These are phyloP conservation scores for Candida fluviatilis DNA, from an alignment of 805 yeast species.

Conservation along the genomic window DNA sequence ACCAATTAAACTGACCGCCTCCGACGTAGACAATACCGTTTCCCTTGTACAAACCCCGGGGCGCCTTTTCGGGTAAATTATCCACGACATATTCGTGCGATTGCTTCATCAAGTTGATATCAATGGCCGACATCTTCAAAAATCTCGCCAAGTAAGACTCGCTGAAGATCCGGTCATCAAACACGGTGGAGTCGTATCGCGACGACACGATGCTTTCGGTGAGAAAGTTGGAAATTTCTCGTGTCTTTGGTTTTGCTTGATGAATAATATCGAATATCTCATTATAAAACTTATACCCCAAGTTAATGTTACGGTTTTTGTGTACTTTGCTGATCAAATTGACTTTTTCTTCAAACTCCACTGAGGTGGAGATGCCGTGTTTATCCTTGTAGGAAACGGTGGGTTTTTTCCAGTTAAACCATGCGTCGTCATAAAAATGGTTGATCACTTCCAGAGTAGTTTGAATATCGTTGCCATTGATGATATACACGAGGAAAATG, in stretches of 20 bases:
- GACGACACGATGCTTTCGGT: constrained; percentile 51
- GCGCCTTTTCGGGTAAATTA: constrained; percentile 40
- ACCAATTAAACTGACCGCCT: constrained; percentile 75
- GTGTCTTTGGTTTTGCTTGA: constrained; percentile 43
- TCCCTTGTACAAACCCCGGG: constrained; percentile 34
- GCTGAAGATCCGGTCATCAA: constrained; percentile 25
- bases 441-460: neutral
- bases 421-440: neutral
- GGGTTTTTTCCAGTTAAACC: neutral
- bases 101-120: constrained; percentile 38
- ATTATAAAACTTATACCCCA: constrained; percentile 41
- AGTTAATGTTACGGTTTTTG: constrained; percentile 13
- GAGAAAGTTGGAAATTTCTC: constrained; percentile 39
- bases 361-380: neutral
- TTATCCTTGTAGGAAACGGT: constrained; percentile 2
- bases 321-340: constrained; percentile 4
- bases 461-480: neutral
- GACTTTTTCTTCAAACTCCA: neutral
- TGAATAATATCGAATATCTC: constrained; percentile 38
- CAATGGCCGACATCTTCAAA: constrained; percentile 41
- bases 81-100: constrained; percentile 47
- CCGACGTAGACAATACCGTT: constrained; percentile 70
- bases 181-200: constrained; percentile 38
- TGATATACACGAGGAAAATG: neutral
- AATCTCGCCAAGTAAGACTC: constrained; percentile 51